Percentiles rank a stretch among this genome's conserved stretches.
phyloP scores from a whole-genome alignment of 2,329 filamentous ascomycete genomes.

The Penicillium fuscoglaucum region DNA sequence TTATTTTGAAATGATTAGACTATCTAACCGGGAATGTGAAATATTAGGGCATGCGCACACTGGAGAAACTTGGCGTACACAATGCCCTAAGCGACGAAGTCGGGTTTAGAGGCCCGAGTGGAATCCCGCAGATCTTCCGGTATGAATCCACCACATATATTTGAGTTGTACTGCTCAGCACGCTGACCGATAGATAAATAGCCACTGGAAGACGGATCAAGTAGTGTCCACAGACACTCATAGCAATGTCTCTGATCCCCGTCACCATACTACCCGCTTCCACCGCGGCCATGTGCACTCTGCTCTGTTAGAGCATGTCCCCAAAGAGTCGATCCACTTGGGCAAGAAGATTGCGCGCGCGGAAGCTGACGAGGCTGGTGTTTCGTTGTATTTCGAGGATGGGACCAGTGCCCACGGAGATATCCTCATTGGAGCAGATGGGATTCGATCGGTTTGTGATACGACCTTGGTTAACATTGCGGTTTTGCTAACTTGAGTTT shows the following conservation, averaged over 20 bases:
- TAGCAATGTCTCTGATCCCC: slow-evolving; percentile 32
- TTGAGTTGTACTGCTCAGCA: not conserved
- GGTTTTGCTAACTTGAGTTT: not conserved
- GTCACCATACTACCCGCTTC: slow-evolving; percentile 49
- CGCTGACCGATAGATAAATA: slow-evolving; percentile 10
- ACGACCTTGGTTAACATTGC: not conserved
- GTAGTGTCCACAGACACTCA: slow-evolving; percentile 45
- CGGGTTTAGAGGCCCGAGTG: slow-evolving; percentile 44
- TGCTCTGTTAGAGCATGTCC: slow-evolving; percentile 50
- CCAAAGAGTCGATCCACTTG: slow-evolving; percentile 45
- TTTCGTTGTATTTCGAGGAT: slow-evolving; percentile 50
- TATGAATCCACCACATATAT: slow-evolving; percentile 18
- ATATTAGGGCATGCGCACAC: slow-evolving; percentile 47
- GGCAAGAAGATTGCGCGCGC: slow-evolving; percentile 46
- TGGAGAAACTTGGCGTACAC: slow-evolving; percentile 53
- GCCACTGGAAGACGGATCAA: slow-evolving; percentile 48
- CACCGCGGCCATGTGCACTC: slow-evolving; percentile 53
- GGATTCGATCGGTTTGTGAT: slow-evolving; percentile 52
- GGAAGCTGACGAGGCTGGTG: slow-evolving; percentile 31
- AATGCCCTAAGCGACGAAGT: slow-evolving; percentile 47
- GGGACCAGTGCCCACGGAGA: slow-evolving; percentile 48
- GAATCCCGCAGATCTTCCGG: slow-evolving; percentile 50
- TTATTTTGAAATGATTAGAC: not conserved
- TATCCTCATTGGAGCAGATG: slow-evolving; percentile 55
- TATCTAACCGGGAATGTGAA: not conserved